Conservation (phyloP, 495 filamentous ascomycete genomes). For the Neurospora sp. region DNA sequence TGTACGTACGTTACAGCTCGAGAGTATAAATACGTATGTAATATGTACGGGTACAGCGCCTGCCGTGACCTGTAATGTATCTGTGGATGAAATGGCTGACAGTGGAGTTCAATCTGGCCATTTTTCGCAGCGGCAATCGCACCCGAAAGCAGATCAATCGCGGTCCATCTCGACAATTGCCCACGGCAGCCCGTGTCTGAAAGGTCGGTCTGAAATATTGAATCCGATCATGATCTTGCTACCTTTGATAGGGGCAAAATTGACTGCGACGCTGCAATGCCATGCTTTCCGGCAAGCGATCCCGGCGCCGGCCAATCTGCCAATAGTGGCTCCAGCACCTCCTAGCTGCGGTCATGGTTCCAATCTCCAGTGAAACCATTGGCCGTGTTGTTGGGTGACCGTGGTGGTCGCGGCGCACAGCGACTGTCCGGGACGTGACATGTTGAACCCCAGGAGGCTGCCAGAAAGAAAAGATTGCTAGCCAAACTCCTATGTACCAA, state of each 20-base stretch:
- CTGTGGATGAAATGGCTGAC: neutral
- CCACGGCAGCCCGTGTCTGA: neutral
- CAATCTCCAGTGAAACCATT: too few species aligned
- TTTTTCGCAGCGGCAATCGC: neutral
- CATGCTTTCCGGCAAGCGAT: neutral
- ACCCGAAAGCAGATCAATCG: neutral
- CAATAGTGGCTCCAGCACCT: neutral
- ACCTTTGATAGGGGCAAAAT: neutral
- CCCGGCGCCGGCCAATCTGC: neutral
- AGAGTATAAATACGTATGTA: neutral
- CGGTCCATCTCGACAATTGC: neutral
- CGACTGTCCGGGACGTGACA: neutral
- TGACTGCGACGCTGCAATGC: neutral
- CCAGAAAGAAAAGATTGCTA: neutral
- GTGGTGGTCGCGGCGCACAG: neutral
- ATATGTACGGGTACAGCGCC: neutral
- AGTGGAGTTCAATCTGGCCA: neutral
- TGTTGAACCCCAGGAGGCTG: neutral
- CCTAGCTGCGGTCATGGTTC: neutral
- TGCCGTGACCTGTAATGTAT: neutral
- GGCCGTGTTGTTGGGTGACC: neutral
- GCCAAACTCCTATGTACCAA: neutral
- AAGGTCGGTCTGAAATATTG: neutral
- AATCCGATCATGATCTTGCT: neutral
- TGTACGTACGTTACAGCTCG: neutral